Percentiles rank a stretch among this genome's conserved stretches.
phyloP scores from a whole-genome alignment of 192 early-diverging fungal species.

The Chytriomyces sp. region DNA sequence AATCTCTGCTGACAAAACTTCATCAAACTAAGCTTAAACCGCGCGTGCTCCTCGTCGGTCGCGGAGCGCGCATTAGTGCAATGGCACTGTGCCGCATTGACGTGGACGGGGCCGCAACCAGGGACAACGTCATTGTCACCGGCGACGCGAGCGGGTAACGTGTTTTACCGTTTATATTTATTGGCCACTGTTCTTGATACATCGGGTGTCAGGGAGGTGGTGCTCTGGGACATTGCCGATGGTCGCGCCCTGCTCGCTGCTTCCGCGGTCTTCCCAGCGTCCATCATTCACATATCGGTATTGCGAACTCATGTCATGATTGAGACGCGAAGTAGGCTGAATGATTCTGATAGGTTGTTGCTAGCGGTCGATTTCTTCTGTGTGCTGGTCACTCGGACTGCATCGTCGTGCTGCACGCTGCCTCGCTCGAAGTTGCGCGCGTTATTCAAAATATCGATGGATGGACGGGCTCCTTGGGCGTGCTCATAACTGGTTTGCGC shows the following conservation, averaged over 20 bases:
- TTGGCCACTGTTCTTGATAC: neutral
- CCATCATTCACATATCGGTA: conserved; percentile 22
- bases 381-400: conserved; percentile 30
- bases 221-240: conserved; percentile 51
- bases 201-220: conserved; percentile 30
- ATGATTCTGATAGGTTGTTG: conserved; percentile 36
- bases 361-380: conserved; percentile 40
- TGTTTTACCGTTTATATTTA: neutral
- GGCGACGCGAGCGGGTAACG: conserved; percentile 5
- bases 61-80: conserved; percentile 26
- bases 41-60: conserved; percentile 32
- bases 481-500: conserved; percentile 43
- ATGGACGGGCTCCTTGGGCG: conserved; percentile 40
- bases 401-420: conserved; percentile 33
- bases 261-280: conserved; percentile 31
- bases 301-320: too few relatives aligned
- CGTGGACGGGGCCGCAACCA: conserved; percentile 31
- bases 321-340: neutral
- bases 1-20: neutral
- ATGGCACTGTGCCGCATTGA: conserved; percentile 39
- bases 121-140: conserved; percentile 36
- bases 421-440: conserved; percentile 32
- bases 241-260: conserved; percentile 44
- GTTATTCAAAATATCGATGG: neutral
- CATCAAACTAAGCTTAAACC: conserved; percentile 20